Conservation (phyloP, 768 basidiomycete species). For the Pleurotus platypus region DNA sequence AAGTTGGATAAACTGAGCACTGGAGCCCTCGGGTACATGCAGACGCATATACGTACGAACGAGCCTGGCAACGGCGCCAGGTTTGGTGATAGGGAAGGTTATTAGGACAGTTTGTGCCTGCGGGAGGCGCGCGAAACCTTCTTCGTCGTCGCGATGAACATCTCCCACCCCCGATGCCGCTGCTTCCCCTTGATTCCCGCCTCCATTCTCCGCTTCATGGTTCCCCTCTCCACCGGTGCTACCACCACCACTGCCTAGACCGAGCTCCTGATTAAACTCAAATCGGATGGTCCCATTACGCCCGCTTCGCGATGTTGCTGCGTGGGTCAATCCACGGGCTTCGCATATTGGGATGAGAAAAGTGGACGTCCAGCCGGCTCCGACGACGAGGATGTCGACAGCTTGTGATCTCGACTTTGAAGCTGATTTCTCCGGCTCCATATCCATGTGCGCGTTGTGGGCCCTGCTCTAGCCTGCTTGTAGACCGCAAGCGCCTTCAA, state of each 20-base stretch:
- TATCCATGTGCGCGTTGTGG: neutral
- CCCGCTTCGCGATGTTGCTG: conserved; percentile 55
- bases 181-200: neutral
- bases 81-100: conserved; percentile 47
- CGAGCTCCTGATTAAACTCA: conserved; percentile 48
- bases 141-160: conserved; percentile 6
- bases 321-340: conserved; percentile 34
- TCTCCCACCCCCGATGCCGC: neutral
- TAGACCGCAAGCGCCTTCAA: too few relatives aligned
- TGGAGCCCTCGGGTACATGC: conserved; percentile 16
- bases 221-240: neutral
- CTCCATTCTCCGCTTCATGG: neutral
- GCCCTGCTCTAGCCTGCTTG: too few relatives aligned
- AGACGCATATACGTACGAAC: conserved; percentile 41
- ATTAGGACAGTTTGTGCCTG: conserved; percentile 53
- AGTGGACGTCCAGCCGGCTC: conserved; percentile 62
- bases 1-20: conserved; percentile 52
- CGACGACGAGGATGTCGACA: conserved; percentile 59
- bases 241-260: neutral
- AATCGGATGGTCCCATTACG: conserved; percentile 47
- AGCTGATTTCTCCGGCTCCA: conserved; percentile 1
- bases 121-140: conserved; percentile 44
- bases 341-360: conserved; percentile 56
- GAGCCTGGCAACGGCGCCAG: conserved; percentile 44
- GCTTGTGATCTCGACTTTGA: neutral